Evolutionary conservation across 768 basidiomycete genomes (phyloP), one percentile per base, ranked within the genome.

Genomic region (Leccinum olivaceopallidum): DNA sequence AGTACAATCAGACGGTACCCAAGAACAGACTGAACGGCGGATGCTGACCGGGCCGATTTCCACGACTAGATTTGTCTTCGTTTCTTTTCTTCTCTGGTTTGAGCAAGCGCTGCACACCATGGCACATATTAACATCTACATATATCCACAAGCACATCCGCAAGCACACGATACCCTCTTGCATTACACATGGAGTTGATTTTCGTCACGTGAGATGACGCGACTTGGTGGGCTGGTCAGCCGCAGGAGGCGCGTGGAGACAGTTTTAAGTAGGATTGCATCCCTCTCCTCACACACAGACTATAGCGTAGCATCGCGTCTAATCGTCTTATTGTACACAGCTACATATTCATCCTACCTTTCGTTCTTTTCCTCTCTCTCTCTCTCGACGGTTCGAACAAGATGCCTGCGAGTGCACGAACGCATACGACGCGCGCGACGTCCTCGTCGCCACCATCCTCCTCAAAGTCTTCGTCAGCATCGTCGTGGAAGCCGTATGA

Each of bases 1-100:
- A 67, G 13, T 87, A 77, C 66, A 73, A 78, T 9, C 84, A 86
- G 62, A 69, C 79, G 13, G 83, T 83, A 74, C 88, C 88, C 10
- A 87, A 84, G 75, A 90, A 86, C 71, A 79, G 74, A 26, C 39
- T 74, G 51, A 69, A 65, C 16, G 73, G 73, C 24, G 69, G 65
- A 54, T 74, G 73, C 52, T 74, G 54, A 74, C 36, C 44, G 37
- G 12, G 53, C 34, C 37, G 24, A 26, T 44, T 57, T 34, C 14
- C 20, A 67, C 22, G 63, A 48, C 32, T 60, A 16, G 55, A 53
- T 58, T 54, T 56, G 28, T 54, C 50, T 44, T 26, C n/a, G 44
- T 55, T 52, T 52, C 20, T 36, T 47, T 36, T 22, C n/a, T 37
- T 48, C 13, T 24, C n/a, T 49, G 16, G n/a, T 44, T 44, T n/a